phyloP scores from a whole-genome alignment of 208 protist species.

The Leishmania guyanensis region DNA sequence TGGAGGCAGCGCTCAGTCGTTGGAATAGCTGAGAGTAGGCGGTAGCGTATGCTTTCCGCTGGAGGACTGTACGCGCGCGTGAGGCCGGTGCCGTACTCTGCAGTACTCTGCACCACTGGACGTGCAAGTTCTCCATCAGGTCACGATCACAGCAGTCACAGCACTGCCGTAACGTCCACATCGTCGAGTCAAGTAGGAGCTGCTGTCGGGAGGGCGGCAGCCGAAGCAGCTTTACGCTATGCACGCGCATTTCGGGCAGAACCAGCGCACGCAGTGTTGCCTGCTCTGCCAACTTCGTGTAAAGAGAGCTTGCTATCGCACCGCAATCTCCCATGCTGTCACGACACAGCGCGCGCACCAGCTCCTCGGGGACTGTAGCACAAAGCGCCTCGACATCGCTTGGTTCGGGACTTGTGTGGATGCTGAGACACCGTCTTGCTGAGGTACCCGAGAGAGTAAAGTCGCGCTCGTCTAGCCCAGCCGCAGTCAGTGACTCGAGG shows the following conservation, averaged over 20 bases:
- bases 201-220: constrained; percentile 1
- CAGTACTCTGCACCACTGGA: constrained; percentile 16
- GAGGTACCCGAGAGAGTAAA: background rate
- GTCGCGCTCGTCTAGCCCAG: background rate
- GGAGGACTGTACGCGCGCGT: background rate
- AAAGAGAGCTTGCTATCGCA: constrained; percentile 1
- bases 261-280: constrained; percentile 2
- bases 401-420: background rate
- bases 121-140: constrained; percentile 15
- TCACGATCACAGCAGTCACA: constrained; percentile 24
- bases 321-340: background rate
- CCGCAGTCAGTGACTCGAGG: background rate
- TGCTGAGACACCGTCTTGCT: background rate
- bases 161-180: constrained; percentile 17
- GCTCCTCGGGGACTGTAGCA: background rate
- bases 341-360: background rate
- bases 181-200: background rate
- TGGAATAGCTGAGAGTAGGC: constrained; percentile 11
- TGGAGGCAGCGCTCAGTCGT: background rate
- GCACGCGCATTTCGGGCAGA: background rate
- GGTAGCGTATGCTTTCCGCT: constrained; percentile 8
- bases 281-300: constrained; percentile 8
- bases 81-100: background rate
- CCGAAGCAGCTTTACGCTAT: constrained; percentile 5
- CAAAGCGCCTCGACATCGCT: constrained; percentile 8